Evolutionary conservation across 2,329 filamentous ascomycete genomes (phyloP).

Genomic region (Pezicula rhizophila): DNA sequence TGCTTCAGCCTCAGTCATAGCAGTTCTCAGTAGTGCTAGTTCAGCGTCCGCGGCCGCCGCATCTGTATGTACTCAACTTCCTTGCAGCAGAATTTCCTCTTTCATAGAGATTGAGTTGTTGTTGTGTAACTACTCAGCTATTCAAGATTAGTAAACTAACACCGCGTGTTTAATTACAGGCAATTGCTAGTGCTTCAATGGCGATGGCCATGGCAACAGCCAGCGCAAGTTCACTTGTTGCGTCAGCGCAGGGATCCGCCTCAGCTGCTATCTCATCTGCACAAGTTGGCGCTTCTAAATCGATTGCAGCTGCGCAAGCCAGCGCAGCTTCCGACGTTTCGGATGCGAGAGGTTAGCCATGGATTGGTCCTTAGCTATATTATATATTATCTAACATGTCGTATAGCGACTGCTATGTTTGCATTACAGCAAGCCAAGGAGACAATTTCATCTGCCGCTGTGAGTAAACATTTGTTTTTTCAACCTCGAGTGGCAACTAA

Average conservation of each 20-base stretch:
- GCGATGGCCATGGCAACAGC: not conserved
- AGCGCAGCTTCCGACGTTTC: conserved; percentile 16
- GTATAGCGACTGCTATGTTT: not conserved
- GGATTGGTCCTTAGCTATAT: too few relatives aligned
- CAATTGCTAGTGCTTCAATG: not conserved
- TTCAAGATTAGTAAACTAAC: too few relatives aligned
- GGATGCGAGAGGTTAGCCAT: conserved; percentile 13
- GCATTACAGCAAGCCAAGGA: not conserved
- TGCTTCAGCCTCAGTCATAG: not conserved
- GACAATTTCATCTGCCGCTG: not conserved
- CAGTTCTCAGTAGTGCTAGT: not conserved
- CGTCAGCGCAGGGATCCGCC: conserved; percentile 1
- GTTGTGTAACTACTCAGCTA: too few relatives aligned
- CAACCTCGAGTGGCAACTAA: not conserved
- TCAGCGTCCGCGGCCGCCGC: not conserved
- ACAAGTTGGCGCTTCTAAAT: conserved; percentile 14
- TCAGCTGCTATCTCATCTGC: conserved; percentile 4
- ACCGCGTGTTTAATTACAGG: too few relatives aligned
- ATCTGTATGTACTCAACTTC: not conserved
- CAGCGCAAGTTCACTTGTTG: not conserved
- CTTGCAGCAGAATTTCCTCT: too few relatives aligned
- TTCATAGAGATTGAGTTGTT: too few relatives aligned
- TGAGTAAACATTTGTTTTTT: conserved; percentile 6
- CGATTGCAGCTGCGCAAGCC: conserved; percentile 19
- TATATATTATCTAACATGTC: not conserved